A percentile compares a stretch with the other conserved stretches of the same genome.
These are phyloP conservation scores for Alternaria tenuissima DNA, from an alignment of 2,329 filamentous ascomycete genomes.

Conservation along the genomic window DNA sequence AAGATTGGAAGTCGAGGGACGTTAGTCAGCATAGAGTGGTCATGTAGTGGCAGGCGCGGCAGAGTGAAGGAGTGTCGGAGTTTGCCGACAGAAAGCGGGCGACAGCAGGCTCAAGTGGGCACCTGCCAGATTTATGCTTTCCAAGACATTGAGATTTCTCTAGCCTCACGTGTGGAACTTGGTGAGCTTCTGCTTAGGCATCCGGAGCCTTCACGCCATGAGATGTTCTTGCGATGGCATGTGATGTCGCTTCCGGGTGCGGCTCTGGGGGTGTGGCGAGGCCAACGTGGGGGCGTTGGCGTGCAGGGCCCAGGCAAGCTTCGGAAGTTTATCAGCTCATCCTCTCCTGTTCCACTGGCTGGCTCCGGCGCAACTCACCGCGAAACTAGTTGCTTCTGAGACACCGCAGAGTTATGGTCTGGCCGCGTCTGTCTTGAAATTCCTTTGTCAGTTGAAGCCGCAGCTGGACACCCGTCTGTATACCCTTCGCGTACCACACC, in stretches of 20 bases:
- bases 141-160: not conserved
- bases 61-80: conserved; percentile 35
- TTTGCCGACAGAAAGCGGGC: conserved; percentile 27
- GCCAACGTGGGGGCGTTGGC: conserved; percentile 16
- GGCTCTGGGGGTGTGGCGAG: not conserved
- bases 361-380: conserved; percentile 4
- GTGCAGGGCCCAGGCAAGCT: conserved; percentile 13
- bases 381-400: not conserved
- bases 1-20: not conserved
- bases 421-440: not conserved
- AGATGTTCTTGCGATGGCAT: not conserved
- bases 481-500: conserved; percentile 1
- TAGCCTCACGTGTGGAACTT: not conserved
- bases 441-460: not conserved
- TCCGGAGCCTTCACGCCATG: not conserved
- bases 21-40: conserved; percentile 5
- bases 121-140: conserved; percentile 16
- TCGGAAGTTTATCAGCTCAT: conserved; percentile 27
- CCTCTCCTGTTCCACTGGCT: conserved; percentile 19
- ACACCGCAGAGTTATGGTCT: conserved; percentile 9
- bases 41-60: not conserved
- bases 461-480: not conserved
- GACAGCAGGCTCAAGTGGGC: conserved; percentile 9
- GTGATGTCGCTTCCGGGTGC: conserved; percentile 1
- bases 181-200: not conserved